Evolutionary conservation across 352 stramenopile genomes (phyloP), one percentile per base, ranked within the genome.

Genomic region (Phytophthora pluvialis): DNA sequence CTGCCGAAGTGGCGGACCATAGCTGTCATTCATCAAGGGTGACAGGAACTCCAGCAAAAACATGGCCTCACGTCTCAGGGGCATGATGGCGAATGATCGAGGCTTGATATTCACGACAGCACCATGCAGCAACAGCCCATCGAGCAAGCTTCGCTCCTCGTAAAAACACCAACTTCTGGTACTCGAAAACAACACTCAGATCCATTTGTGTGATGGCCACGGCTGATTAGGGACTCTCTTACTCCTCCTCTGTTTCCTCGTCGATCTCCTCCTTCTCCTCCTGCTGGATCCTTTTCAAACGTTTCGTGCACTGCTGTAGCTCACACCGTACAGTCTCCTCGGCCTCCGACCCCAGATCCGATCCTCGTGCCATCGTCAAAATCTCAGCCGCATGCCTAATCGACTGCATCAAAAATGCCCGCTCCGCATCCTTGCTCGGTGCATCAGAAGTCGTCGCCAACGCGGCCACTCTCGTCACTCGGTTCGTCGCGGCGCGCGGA

Each of bases 261-360:
- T 9, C 18, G 15, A 43, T 26, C 26, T 61, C 28, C 10, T 38
- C 8, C 32, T 44, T 32, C 59, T 39, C 43, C 8, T 59, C 29
- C 36, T 64, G 44, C n/a, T 69, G 61, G 16, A 69, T 64, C 21
- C 29, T 52, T 31, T 64, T 70, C 35, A 70, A 46, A 6, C 62
- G 53, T 47, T 57, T 49, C 21, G 45, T 60, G 31, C 48, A 70
- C n/a, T 47, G 47, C 31, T 66, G 26, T 21, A 70, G 29, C 55
- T 70, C 62, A 42, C 47, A 48, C 7, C 42, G 45, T 8, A 70
- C 48, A 38, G 47, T 61, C 18, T 52, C 55, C 35, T 56, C 33
- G 16, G 66, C 47, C 5, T 70, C 55, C 10, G 9, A 26, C 5
- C 33, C 62, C 9, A 65, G 21, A 21, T 56, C 40, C 38, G 28